Conservation (phyloP, 805 yeast genomes). For the Candida boidinii region DNA sequence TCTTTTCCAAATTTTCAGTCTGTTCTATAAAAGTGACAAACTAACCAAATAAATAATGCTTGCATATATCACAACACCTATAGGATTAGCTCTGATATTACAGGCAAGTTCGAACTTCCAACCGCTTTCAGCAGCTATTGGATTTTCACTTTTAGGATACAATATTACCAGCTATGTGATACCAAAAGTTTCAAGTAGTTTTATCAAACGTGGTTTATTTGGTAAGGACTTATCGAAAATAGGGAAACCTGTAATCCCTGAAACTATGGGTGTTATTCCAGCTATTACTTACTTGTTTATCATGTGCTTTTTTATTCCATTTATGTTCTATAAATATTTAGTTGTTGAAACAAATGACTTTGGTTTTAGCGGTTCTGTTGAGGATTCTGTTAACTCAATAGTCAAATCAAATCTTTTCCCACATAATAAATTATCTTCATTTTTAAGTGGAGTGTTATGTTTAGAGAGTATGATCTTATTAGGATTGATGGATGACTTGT, state of each 20-base stretch:
- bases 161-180: slow-evolving; percentile 49
- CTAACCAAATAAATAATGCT: slow-evolving; percentile 1
- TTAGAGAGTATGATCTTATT: slow-evolving; percentile 75
- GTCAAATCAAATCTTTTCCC: slow-evolving; percentile 42
- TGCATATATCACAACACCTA: slow-evolving; percentile 3
- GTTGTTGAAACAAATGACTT: slow-evolving; percentile 38
- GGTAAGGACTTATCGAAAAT: slow-evolving; percentile 79
- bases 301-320: slow-evolving; percentile 83
- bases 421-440: slow-evolving; percentile 76
- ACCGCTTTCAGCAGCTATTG: slow-evolving; percentile 54
- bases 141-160: slow-evolving; percentile 64
- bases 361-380: slow-evolving; percentile 29
- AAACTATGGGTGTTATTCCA: slow-evolving; percentile 85
- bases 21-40: too few species aligned
- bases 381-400: neutral
- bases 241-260: slow-evolving; percentile 75
- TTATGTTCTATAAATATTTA: slow-evolving; percentile 69
- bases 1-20: too few species aligned
- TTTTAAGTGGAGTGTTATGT: slow-evolving; percentile 75
- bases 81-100: slow-evolving; percentile 10
- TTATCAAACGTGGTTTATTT: slow-evolving; percentile 69
- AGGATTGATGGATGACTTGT: slow-evolving; percentile 90
- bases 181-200: slow-evolving; percentile 59
- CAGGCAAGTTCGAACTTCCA: slow-evolving; percentile 16
- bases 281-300: slow-evolving; percentile 74